A percentile compares a stretch with the other conserved stretches of the same genome.
phyloP scores from a whole-genome alignment of 208 protist species.

The Lotmaria passim region DNA sequence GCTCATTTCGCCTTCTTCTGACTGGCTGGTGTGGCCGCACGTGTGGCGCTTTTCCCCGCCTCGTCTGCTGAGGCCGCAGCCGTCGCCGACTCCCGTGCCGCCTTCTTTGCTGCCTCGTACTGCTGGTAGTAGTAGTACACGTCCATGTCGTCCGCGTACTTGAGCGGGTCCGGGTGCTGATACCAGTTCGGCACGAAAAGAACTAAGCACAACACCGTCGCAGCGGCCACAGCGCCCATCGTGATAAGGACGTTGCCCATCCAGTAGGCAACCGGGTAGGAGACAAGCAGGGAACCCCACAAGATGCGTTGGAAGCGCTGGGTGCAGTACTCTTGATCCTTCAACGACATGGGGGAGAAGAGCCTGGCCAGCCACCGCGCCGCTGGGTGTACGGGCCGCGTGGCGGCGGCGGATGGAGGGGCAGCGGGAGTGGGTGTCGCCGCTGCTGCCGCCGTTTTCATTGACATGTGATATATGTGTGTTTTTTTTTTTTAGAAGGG shows the following conservation, averaged over 20 bases:
- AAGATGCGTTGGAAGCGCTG: slow-evolving; percentile 43
- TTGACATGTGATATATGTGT: no score
- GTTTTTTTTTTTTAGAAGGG: no score
- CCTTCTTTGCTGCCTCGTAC: slow-evolving; percentile 42
- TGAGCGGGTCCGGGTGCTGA: slow-evolving; percentile 59
- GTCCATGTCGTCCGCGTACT: slow-evolving; percentile 56
- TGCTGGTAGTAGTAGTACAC: slow-evolving; percentile 69
- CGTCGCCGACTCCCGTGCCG: slow-evolving; percentile 2
- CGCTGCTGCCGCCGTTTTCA: neutral
- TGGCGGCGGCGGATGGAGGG: neutral
- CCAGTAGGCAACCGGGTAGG: slow-evolving; percentile 64
- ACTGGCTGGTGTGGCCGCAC: slow-evolving; percentile 5
- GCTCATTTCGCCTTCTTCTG: neutral
- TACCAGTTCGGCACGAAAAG: slow-evolving; percentile 84
- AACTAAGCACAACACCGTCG: slow-evolving; percentile 42
- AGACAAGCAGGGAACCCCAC: slow-evolving; percentile 51
- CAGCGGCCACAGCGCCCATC: slow-evolving; percentile 41
- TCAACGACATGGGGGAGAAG: slow-evolving; percentile 79
- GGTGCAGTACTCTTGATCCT: slow-evolving; percentile 56
- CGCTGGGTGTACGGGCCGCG: slow-evolving; percentile 52
- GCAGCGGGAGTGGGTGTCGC: neutral
- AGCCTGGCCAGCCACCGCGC: slow-evolving; percentile 65
- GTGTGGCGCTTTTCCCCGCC: neutral
- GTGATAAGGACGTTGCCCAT: slow-evolving; percentile 60
- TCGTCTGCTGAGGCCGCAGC: neutral